Evolutionary conservation across 306 rosid genomes (phyloP).

Genomic region (Corylus heterophylla): DNA sequence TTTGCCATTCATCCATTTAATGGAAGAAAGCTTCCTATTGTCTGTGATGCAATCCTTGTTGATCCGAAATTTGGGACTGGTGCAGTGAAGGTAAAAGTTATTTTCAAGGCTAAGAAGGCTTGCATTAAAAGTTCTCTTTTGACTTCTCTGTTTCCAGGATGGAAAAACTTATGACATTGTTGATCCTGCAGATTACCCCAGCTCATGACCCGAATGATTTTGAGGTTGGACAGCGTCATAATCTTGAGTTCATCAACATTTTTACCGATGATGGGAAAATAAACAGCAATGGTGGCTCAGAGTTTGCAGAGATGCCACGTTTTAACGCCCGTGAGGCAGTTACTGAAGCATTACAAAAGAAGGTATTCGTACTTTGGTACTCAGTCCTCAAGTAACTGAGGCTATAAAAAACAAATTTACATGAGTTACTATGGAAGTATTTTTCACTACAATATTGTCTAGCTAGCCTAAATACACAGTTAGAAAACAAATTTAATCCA

Average conservation of each 20-base stretch:
- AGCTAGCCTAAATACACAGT: neutral
- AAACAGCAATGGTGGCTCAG: conserved; percentile 84
- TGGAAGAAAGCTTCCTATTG: conserved; percentile 75
- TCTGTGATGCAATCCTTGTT: conserved; percentile 87
- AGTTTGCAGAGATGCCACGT: conserved; percentile 83
- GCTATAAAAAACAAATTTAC: neutral
- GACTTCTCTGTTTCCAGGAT: conserved; percentile 3
- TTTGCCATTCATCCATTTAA: conserved; percentile 86
- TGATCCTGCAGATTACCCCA: conserved; percentile 78
- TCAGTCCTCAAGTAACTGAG: conserved; percentile 20
- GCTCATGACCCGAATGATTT: conserved; percentile 99
- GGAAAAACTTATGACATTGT: neutral
- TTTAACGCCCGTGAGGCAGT: conserved; percentile 80
- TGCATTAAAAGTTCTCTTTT: conserved; percentile 17
- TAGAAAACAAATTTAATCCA: neutral
- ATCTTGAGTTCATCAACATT: conserved; percentile 74
- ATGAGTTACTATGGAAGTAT: neutral
- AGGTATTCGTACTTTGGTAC: conserved; percentile 52
- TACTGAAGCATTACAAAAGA: conserved; percentile 66
- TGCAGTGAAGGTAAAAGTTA: conserved; percentile 82
- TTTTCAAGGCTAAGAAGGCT: conserved; percentile 3
- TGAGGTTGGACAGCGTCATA: conserved; percentile 88
- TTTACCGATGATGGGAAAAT: conserved; percentile 89
- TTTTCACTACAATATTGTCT: neutral
- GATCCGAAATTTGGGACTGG: conserved; percentile 93